Evolutionary conservation across 441 rosid species (phyloP), one percentile per base, ranked within the genome.

Genomic region (Adansonia grandidieri): DNA sequence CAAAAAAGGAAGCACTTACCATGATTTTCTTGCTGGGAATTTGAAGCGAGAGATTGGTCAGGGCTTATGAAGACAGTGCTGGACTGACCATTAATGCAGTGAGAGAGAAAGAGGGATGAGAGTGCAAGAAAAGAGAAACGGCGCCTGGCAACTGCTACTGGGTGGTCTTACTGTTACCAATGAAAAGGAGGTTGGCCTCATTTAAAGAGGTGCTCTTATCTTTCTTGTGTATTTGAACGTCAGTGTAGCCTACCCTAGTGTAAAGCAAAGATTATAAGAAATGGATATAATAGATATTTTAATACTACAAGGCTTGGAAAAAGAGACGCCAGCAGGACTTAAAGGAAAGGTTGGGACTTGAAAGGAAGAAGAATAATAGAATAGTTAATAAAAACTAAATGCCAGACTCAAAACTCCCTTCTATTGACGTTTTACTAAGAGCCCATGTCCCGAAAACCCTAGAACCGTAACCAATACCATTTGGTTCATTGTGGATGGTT

Each of bases 121-220:
- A 56, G 57, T 14, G 78, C 7, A 57, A 72, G 80, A 75, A 82
- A 80, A 72, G 80, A 66, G 83, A 77, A 79, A 76, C 88, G 91
- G 91, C 90, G 88, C 89, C 89, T 83, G 88, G 88, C 86, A 44
- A 70, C 80, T 76, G 84, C 67, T 28, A 57, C 83, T 74, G 77
- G 47, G 68, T 70, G 60, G 80, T 64, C 65, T 83, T 85, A 69
- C 89, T 85, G 87, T 83, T 84, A 84, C 88, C 92, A 80, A 86
- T 82, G 89, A 77, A 28, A 47, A 17, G 61, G 61, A 15, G 54
- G 56, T 68, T 83, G 84, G 85, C 77, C 85, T 84, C 84, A 44
- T 75, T 83, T 74, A 69, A 77, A 60, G 83, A 62, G 71, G 47
- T 15, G 64, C 10, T 58, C 44, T 71, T 24, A 79, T 77, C 75